Percentiles rank a stretch among this genome's conserved stretches.
phyloP scores from a whole-genome alignment of 2,329 filamentous ascomycete species.

The Stachybotrys echinatus region DNA sequence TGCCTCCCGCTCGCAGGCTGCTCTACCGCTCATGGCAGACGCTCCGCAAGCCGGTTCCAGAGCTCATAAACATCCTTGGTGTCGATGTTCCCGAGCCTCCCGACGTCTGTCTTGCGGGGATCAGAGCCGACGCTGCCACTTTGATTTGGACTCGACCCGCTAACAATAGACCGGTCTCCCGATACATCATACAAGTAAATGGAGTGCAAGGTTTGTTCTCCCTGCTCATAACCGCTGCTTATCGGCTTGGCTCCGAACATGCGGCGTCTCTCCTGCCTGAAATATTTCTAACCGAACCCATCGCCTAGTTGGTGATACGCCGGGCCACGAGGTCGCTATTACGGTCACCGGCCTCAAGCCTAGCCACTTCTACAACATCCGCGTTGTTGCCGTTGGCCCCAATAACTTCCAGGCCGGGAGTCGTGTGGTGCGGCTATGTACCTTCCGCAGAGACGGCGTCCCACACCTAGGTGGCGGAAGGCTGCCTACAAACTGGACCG shows the following conservation, averaged over 20 bases:
- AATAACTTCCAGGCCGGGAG: constrained; percentile 93
- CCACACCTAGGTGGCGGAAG: constrained; percentile 54
- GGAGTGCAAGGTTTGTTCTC: constrained; percentile 68
- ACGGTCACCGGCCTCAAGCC: constrained; percentile 84
- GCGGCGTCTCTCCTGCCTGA: background rate
- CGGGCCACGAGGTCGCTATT: constrained; percentile 51
- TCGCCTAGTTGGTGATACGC: constrained; percentile 72
- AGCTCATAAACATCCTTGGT: constrained; percentile 84
- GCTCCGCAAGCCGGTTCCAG: constrained; percentile 82
- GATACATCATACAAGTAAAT: constrained; percentile 90
- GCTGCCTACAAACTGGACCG: constrained; percentile 50
- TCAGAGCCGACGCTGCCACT: constrained; percentile 80
- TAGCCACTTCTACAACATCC: constrained; percentile 85
- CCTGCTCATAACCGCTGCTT: background rate
- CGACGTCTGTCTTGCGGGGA: constrained; percentile 83
- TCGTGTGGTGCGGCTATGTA: constrained; percentile 76
- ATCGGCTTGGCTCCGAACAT: background rate
- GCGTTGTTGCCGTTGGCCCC: constrained; percentile 84
- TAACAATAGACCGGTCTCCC: constrained; percentile 63
- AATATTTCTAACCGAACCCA: background rate
- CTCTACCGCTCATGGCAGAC: constrained; percentile 83
- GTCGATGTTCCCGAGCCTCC: constrained; percentile 90
- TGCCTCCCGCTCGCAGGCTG: constrained; percentile 50
- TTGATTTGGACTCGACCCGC: constrained; percentile 83
- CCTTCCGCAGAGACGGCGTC: constrained; percentile 60